phyloP scores from a whole-genome alignment of 805 yeast species.

The Lipomyces starkeyi region DNA sequence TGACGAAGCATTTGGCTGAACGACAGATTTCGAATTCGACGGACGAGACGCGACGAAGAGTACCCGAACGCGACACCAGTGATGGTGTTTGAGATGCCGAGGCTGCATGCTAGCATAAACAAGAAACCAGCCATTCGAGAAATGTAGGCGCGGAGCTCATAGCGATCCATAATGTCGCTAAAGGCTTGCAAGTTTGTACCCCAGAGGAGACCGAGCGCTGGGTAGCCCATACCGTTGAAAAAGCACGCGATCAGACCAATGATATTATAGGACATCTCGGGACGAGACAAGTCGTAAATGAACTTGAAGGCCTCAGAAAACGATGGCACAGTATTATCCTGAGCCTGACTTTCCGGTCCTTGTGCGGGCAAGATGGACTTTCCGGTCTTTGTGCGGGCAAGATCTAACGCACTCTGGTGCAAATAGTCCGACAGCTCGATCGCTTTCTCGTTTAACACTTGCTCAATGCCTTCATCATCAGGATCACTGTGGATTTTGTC shows the following conservation, averaged over 20 bases:
- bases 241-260: conserved; percentile 32
- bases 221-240: conserved; percentile 34
- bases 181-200: conserved; percentile 29
- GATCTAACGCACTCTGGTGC: neutral
- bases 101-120: conserved; percentile 31
- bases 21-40: conserved; percentile 38
- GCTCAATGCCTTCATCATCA: conserved; percentile 27
- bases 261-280: conserved; percentile 29
- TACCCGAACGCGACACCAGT: conserved; percentile 35
- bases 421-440: conserved; percentile 20
- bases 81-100: conserved; percentile 31
- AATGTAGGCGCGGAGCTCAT: conserved; percentile 19
- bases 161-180: conserved; percentile 14
- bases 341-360: conserved; percentile 24
- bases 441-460: conserved; percentile 15
- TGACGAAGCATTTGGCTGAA: conserved; percentile 42
- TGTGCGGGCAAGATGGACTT: conserved; percentile 22
- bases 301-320: conserved; percentile 24
- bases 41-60: conserved; percentile 38
- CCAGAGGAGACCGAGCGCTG: conserved; percentile 35
- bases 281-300: conserved; percentile 31
- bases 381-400: conserved; percentile 27
- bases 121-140: conserved; percentile 36
- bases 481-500: neutral
- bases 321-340: conserved; percentile 15